Base-by-base conservation (phyloP, 2,329 filamentous ascomycete species). In the Zymoseptoria crescenta region DNA sequence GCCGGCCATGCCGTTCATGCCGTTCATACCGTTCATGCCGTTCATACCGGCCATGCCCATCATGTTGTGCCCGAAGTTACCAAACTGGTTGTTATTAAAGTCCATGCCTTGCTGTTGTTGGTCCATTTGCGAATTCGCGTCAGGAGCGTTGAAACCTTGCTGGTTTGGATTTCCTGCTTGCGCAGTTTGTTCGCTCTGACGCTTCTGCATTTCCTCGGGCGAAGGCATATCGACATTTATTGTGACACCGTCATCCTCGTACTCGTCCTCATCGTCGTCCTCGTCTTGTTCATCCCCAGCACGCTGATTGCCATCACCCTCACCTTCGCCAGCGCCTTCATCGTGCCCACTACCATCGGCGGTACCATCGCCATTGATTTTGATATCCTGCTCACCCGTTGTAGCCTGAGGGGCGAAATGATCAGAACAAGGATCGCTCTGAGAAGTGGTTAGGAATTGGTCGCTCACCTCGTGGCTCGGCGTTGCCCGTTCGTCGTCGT, bases 191-290 rank as follows among this genome's bases (percentile, higher is more conserved):
- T 62, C 56, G 52, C 60, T 57, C 19, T 64, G 57, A 29, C 64
- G 59, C 30, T 64, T 58, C 52, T 63, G 58, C 24, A 59, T 27
- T 52, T 63, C 55, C 24, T 66, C 63, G 8, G 58, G 52, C 49
- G 68, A 64, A 5, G 68, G 67, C 59, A 65, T 65, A 59, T 71
- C 69, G 41, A 67, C 69, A 49, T 68, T 71, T 58, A 70, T 70
- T 7, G 68, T 64, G 51, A 72, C 64, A 52, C 68, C 68, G 29
- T 67, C 64, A 19, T 68, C 65, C 27, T 67, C 67, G 21, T 68
- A 63, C 28, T 64, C 68, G 9, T 64, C 62, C 8, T 62, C 61
- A 27, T 64, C 62, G 21, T 64, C 58, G 29, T 63, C 65, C 49
- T 59, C 63, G 45, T 67, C 58, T 45, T 62, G 54, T 19, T 53